Evolutionary conservation across 805 yeast genomes (phyloP).

Genomic region (Ogataea nakhonphanomensis): DNA sequence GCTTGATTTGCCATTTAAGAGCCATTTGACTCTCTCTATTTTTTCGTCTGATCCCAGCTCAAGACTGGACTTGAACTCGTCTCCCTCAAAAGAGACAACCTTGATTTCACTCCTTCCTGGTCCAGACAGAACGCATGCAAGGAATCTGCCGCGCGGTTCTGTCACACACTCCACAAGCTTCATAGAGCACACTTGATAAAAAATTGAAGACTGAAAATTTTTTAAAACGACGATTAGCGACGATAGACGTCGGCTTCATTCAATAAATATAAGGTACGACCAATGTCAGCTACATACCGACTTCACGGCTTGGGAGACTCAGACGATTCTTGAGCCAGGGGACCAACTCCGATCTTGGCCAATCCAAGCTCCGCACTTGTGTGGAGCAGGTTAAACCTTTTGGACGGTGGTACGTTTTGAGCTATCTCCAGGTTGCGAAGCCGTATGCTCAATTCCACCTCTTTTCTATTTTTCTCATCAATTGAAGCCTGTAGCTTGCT

Average conservation of each 20-base stretch:
- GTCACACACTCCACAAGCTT: conserved; percentile 15
- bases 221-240: conserved; percentile 4
- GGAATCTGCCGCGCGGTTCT: conserved; percentile 19
- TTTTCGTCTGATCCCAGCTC: conserved; percentile 41
- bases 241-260: conserved; percentile 7
- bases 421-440: conserved; percentile 51
- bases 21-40: conserved; percentile 23
- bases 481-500: conserved; percentile 64
- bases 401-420: conserved; percentile 39
- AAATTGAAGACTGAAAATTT: conserved; percentile 5
- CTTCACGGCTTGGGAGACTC: conserved; percentile 7
- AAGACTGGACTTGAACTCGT: conserved; percentile 30
- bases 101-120: conserved; percentile 47
- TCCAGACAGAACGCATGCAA: conserved; percentile 37
- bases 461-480: conserved; percentile 74
- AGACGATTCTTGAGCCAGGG: conserved; percentile 45
- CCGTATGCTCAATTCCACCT: conserved; percentile 65
- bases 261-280: conserved; percentile 2
- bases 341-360: conserved; percentile 80
- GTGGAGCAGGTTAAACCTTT: conserved; percentile 43
- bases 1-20: conserved; percentile 12
- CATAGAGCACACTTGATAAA: conserved; percentile 4
- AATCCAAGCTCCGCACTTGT: conserved; percentile 80
- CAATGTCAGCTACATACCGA: too few species aligned
- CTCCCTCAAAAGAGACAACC: conserved; percentile 32